Evolutionary conservation across 805 yeast species (phyloP).

Genomic region (Lipomyces sp.): DNA sequence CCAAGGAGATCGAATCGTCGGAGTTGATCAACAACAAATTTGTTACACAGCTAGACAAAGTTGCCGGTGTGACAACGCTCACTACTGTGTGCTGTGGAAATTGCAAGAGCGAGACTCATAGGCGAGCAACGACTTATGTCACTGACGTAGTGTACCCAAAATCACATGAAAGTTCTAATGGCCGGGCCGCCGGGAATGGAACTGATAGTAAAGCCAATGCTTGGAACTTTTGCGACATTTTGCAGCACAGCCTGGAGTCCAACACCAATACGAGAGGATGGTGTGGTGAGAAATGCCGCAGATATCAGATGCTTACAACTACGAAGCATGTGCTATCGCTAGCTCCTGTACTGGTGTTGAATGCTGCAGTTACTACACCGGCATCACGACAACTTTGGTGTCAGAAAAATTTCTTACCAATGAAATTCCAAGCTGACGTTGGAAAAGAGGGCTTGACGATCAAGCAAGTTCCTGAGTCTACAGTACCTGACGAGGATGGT

Average conservation of each 20-base stretch:
- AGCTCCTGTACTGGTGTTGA: slow-evolving; percentile 69
- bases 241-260: slow-evolving; percentile 39
- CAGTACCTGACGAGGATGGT: not conserved
- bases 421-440: slow-evolving; percentile 19
- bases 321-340: slow-evolving; percentile 54
- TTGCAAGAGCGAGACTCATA: slow-evolving; percentile 39
- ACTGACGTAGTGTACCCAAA: slow-evolving; percentile 39
- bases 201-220: not conserved
- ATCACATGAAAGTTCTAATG: slow-evolving; percentile 12
- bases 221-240: slow-evolving; percentile 34
- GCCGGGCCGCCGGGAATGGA: not conserved
- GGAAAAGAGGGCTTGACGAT: slow-evolving; percentile 14
- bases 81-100: slow-evolving; percentile 37
- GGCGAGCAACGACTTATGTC: slow-evolving; percentile 34
- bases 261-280: slow-evolving; percentile 53
- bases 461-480: slow-evolving; percentile 9
- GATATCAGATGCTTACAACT: slow-evolving; percentile 60
- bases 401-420: slow-evolving; percentile 34
- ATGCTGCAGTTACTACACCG: slow-evolving; percentile 54
- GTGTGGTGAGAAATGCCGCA: slow-evolving; percentile 57
- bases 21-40: slow-evolving; percentile 7
- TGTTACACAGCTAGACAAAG: slow-evolving; percentile 17
- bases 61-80: slow-evolving; percentile 36
- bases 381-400: slow-evolving; percentile 33
- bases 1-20: slow-evolving; percentile 47